Conservation (phyloP, 2,329 filamentous ascomycete species). For the Didymella lethalis region DNA sequence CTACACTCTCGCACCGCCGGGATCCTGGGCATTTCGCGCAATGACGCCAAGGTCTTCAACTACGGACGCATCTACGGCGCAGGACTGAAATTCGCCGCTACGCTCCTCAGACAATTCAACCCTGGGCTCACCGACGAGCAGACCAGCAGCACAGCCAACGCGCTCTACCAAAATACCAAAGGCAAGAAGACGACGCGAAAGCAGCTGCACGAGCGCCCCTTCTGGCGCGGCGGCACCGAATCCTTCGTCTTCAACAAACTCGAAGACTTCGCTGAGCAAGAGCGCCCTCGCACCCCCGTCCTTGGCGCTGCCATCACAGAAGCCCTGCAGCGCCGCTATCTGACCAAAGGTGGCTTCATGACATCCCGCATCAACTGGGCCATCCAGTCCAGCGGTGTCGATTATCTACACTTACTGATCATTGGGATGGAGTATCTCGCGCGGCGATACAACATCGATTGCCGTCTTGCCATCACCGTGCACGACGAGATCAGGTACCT, state of each 20-base stretch:
- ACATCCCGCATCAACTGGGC: slow-evolving; percentile 99
- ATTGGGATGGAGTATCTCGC: slow-evolving; percentile 94
- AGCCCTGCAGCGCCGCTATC: slow-evolving; percentile 85
- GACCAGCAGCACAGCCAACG: slow-evolving; percentile 77
- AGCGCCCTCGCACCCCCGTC: slow-evolving; percentile 87
- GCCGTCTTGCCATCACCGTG: slow-evolving; percentile 89
- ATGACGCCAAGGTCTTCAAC: slow-evolving; percentile 97
- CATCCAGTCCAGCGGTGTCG: slow-evolving; percentile 95
- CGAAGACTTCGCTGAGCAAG: slow-evolving; percentile 96
- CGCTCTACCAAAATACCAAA: slow-evolving; percentile 88
- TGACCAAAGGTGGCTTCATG: slow-evolving; percentile 90
- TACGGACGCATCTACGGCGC: slow-evolving; percentile 99
- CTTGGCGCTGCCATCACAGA: slow-evolving; percentile 96
- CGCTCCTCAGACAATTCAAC: slow-evolving; percentile 92
- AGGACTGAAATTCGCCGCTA: slow-evolving; percentile 90
- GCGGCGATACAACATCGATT: slow-evolving; percentile 82
- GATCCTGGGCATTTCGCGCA: slow-evolving; percentile 92
- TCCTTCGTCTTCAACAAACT: slow-evolving; percentile 98
- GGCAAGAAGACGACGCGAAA: slow-evolving; percentile 84
- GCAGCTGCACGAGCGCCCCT: slow-evolving; percentile 73
- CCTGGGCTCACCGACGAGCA: slow-evolving; percentile 80
- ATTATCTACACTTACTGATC: slow-evolving; percentile 94
- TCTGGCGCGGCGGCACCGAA: slow-evolving; percentile 96
- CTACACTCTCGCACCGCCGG: slow-evolving; percentile 91
- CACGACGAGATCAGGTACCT: slow-evolving; percentile 98